Conservation (phyloP, 2,329 filamentous ascomycete species). For the Venturia pyrina region DNA sequence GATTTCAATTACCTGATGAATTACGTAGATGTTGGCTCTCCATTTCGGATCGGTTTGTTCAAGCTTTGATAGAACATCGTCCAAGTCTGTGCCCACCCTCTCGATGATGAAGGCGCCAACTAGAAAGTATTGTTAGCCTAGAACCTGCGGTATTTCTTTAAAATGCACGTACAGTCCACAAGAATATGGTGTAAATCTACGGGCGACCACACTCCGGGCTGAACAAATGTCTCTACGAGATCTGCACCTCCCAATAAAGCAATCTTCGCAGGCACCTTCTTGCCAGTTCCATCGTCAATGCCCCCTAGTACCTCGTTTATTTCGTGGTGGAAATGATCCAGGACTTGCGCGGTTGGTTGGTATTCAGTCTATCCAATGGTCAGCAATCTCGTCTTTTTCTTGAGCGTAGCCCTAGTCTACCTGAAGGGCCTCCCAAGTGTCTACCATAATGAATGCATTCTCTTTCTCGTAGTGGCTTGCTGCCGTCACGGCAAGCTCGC, state of each 20-base stretch:
- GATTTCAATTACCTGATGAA: constrained; percentile 12
- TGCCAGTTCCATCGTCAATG: constrained; percentile 12
- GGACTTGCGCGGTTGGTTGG: constrained; percentile 13
- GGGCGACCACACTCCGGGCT: constrained; percentile 14
- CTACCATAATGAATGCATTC: constrained; percentile 12
- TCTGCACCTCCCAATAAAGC: constrained; percentile 14
- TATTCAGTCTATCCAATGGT: constrained; percentile 9
- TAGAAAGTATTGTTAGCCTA: background rate
- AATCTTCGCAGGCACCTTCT: constrained; percentile 11
- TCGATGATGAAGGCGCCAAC: constrained; percentile 14
- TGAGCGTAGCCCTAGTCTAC: background rate
- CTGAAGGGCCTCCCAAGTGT: constrained; percentile 15
- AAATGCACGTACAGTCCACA: constrained; percentile 8
- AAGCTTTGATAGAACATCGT: constrained; percentile 11
- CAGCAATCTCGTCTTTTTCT: background rate
- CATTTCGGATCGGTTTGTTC: constrained; percentile 12
- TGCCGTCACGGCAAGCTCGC: constrained; percentile 10
- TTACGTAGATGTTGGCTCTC: constrained; percentile 14
- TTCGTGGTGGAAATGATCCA: constrained; percentile 14
- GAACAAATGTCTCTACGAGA: constrained; percentile 13
- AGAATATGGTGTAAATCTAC: constrained; percentile 15
- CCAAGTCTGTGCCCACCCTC: constrained; percentile 13
- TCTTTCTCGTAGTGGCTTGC: background rate
- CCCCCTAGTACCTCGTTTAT: constrained; percentile 13
- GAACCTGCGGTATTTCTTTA: background rate